Evolutionary conservation across 345 rosid species (phyloP), one percentile per base, ranked within the genome.

Genomic region (Tarenaya hassleriana): DNA sequence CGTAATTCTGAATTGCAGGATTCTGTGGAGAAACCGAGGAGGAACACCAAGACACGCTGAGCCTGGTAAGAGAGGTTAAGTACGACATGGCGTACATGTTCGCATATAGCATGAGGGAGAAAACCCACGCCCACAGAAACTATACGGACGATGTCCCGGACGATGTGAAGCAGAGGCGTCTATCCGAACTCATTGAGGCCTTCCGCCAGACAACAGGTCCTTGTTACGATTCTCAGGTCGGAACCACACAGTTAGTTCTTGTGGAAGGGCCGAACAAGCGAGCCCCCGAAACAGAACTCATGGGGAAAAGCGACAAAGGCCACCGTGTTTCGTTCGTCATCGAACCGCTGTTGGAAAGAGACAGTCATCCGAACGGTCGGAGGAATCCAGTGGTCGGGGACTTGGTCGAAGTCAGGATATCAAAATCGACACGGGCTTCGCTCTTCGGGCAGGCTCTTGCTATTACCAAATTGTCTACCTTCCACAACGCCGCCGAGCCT

Each of bases 41-140:
- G 71, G 88, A 91, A 38, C 98, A 87, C 58, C 41, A 68, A 62
- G 94, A 76, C 35, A 87, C 96, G 0, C 57, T 87, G 16, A 84
- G 83, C 72, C 79, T 87, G 7, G 59, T 91, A 38, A 77, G 62
- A 60, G 67, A 74, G 5, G 96, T 82, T 41, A 81, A 92, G 35
- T 91, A 81, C 59, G 96, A 91, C 52, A 87, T 87, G 96, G 94
- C 96, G n/a, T 87, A 82, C 74, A 82, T 91, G 94, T 87, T 91
- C 79, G 96, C 98, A 37, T 91, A 87, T 66, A 91, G 95, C 79
- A 87, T 87, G 96, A 71, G 96, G 53, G 96, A 87, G 65, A 91
- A 83, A 58, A 84, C 96, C 0, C 95, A 87, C 69, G 98, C 98
- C 19, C 83, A 91, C 31, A 62, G 95, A 56, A 76, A 79, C 35